These are phyloP conservation scores for Scheffersomyces parashehatae DNA, from an alignment of 1,139 yeast genomes.

Conservation along the genomic window DNA sequence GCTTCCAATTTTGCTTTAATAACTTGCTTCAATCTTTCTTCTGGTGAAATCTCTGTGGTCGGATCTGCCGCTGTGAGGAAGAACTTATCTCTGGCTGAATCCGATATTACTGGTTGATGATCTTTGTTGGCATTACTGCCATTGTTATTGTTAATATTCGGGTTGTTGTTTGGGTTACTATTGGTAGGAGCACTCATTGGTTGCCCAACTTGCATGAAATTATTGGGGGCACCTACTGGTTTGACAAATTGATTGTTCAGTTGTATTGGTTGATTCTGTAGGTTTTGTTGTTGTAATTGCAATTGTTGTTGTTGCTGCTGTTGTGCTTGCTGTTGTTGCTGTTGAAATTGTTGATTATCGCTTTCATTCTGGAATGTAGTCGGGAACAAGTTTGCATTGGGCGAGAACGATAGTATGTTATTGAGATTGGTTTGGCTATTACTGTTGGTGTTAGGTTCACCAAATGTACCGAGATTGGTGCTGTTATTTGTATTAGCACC, in stretches of 20 bases:
- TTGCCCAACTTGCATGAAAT: background rate
- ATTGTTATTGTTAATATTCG: slow-evolving; percentile 1
- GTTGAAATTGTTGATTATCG: slow-evolving; percentile 10
- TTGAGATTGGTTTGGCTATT: slow-evolving; percentile 15
- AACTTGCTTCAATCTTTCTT: slow-evolving; percentile 91
- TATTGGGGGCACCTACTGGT: slow-evolving; percentile 4
- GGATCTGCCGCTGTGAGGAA: slow-evolving; percentile 98
- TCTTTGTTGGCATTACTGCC: slow-evolving; percentile 1
- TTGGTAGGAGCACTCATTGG: slow-evolving; percentile 1
- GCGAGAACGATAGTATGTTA: slow-evolving; percentile 32
- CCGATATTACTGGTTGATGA: slow-evolving; percentile 58
- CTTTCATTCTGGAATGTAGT: slow-evolving; percentile 17
- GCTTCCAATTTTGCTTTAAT: slow-evolving; percentile 95
- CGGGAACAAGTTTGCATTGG: slow-evolving; percentile 25
- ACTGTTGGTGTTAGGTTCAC: background rate
- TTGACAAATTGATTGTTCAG: slow-evolving; percentile 8
- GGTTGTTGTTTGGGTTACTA: background rate
- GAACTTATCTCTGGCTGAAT: slow-evolving; percentile 88
- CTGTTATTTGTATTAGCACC: slow-evolving; percentile 8
- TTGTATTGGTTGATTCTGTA: slow-evolving; percentile 4
- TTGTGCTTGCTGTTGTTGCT: slow-evolving; percentile 9
- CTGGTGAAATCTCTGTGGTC: slow-evolving; percentile 90
- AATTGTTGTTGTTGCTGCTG: slow-evolving; percentile 11
- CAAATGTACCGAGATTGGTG: slow-evolving; percentile 8
- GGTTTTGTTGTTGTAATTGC: slow-evolving; percentile 1